Evolutionary conservation across 805 yeast species (phyloP), one percentile per base, ranked within the genome.

Genomic region (Cyberlindnera mycetangii): DNA sequence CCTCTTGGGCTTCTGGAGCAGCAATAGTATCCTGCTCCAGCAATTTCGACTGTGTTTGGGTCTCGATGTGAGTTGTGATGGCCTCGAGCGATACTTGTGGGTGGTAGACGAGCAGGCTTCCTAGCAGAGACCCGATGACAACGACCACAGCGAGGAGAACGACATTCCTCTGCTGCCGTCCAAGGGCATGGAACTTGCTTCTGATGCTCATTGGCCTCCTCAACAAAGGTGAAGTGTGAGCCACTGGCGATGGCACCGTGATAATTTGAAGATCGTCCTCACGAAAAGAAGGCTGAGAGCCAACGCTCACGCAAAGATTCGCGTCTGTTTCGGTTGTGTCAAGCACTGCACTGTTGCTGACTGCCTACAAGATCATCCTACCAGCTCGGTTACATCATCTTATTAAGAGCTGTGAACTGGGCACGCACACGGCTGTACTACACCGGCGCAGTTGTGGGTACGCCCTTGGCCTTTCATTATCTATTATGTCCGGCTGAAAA

Each of bases 131-230:
- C 3, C 38, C 30, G 28, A 35, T 35, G 30, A 35, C 10, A 14
- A 35, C 15, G 19, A 20, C 30, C 3, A 7, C 11, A 4, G 21
- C 17, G 5, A 20, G 20, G 27, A 35, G 30, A 7, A 21, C 30
- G 24, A 15, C 38, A 15, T 7, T 32, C 32, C 37, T 32, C 35
- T 21, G 42, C 8, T 14, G 30, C 14, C 30, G 30, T 15, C 42
- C 36, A 10, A 39, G 42, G 30, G 34, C 28, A 12, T 20, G 7
- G 20, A 39, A 18, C 36, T 39, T 30, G 30, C 30, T 31, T 14
- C 42, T 18, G 25, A 38, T 38, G 15, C 34, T 38, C 41, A 38
- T 38, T 8, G 28, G 28, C 28, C 28, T 8, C 12, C 28, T 9
- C 28, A 12, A 8, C 28, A 24, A 12, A 24, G 12, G 11, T 9